Percentiles rank a stretch among this genome's conserved stretches.
Conservation (phyloP, 768 basidiomycete species). For the Podaxis sp. region DNA sequence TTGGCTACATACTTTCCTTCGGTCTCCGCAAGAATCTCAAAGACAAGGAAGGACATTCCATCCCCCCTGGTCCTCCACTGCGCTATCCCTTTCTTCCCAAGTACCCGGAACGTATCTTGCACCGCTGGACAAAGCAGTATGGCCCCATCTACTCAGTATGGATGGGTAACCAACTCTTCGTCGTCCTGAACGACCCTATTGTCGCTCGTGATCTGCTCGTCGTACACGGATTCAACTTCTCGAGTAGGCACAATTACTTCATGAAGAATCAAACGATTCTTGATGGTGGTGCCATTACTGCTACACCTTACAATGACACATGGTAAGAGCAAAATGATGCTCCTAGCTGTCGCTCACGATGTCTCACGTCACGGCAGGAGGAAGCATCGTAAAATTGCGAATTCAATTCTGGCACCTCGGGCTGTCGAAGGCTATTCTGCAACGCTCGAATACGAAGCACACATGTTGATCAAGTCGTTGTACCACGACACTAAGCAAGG, state of each 20-base stretch:
- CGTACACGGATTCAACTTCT: slow-evolving; percentile 33
- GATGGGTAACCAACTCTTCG: slow-evolving; percentile 37
- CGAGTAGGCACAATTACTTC: slow-evolving; percentile 30
- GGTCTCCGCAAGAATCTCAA: too few species aligned
- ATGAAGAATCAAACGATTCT: slow-evolving; percentile 36
- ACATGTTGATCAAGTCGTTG: neutral
- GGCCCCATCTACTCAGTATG: slow-evolving; percentile 34
- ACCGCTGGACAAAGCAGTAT: slow-evolving; percentile 31
- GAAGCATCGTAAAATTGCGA: neutral
- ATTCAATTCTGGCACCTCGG: neutral
- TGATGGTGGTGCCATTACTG: slow-evolving; percentile 30
- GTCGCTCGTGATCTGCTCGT: slow-evolving; percentile 34
- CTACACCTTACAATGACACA: slow-evolving; percentile 28
- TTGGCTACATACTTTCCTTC: too few species aligned
- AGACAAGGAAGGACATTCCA: too few species aligned
- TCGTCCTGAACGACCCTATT: slow-evolving; percentile 33
- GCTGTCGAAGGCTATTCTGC: neutral
- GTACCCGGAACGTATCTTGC: slow-evolving; percentile 32
- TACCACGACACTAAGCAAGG: slow-evolving; percentile 32
- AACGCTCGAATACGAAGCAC: neutral
- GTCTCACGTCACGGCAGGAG: neutral
- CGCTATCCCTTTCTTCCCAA: slow-evolving; percentile 30
- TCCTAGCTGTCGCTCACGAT: neutral
- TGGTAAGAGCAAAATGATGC: slow-evolving; percentile 22
- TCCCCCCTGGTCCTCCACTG: neutral